Evolutionary conservation across 2,329 filamentous ascomycete genomes (phyloP), one percentile per base, ranked within the genome.

Genomic region (Venturiaceae sp.): DNA sequence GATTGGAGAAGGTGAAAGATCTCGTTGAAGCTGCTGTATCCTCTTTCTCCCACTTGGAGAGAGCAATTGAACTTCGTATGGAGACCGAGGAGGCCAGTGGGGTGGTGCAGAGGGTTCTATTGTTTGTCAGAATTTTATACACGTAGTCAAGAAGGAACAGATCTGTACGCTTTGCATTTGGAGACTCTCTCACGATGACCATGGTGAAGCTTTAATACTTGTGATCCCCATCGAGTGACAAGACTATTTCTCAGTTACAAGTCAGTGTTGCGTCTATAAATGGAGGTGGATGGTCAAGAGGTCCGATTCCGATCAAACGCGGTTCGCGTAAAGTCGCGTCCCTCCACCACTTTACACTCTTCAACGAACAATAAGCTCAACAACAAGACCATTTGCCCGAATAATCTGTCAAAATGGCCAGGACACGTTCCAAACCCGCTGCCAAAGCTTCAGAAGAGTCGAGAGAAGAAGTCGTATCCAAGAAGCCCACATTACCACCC

Each of bases 11-110:
- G 73, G 72, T 26, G 70, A 70, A 0, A 73, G 32, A 41, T 53
- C 39, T 28, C 47, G 30, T 21, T 53, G 32, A 9, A 37, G 32
- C 30, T 53, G 50, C 30, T 58, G 16, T 3, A 50, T 36, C 19
- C 34, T 21, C 60, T 39, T 68, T 64, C 91, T 86, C 57, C 91
- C 92, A 63, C 86, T 83, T 1, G 92, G 92, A 3, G 92, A 86
- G 68, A 80, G 83, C 60, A 85, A 72, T 16, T 86, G 74, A 23
- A 83, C 83, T 62, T 85, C 80, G 64, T 80, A 77, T 16, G 83
- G 82, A 21, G 83, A 86, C 65, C 79, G 77, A 19, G 83, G 83
- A 59, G 83, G 83, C 83, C 83, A 86, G 60, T 68, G 74, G 62
- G 70, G 72, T 69, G 69, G 69, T 69, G 64, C 77, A 72, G 36